Base-by-base conservation (phyloP, 1,139 yeast species). In the Geotrichum aggregatum region DNA sequence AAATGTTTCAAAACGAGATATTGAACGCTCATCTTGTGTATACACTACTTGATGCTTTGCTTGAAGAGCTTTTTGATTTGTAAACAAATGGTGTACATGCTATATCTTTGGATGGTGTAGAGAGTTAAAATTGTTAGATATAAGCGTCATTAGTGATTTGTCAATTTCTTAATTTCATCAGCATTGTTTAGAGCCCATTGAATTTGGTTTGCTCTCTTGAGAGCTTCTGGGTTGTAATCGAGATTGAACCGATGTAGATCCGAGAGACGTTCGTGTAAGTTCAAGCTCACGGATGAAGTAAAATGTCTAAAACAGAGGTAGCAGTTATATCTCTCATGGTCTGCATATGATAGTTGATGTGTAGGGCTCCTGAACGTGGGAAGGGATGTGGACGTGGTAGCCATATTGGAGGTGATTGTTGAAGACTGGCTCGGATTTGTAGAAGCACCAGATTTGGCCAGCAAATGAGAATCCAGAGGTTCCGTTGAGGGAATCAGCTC, bases 1-100 rank as follows among this genome's bases (percentile, higher is more conserved):
- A 76, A 14, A 76, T 84, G 80, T 61, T 87, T 8, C 98, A 91
- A 64, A 86, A 87, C 63, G 87, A 83, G 54, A 74, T 76, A 33
- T 69, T 89, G 55, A 85, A 86, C 63, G 76, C 80, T 38, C 87
- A 84, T 62, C 67, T 89, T 52, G 63, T 83, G 0, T 76, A 82
- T 56, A 77, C 79, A 51, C 54, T 87, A 2, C 63, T 87, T 24
- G 87, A 83, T 54, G 74, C 74, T 53, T 49, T 79, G 0, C 41
- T 80, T 2, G 71, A 66, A 21, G 75, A 69, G 33, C 45, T 79
- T 0, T 80, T 79, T 47, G 52, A 47, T 14, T 28, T 43, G 18
- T 42, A n/a, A n/a, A n/a, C n/a, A n/a, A 26, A 18, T n/a, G 16
- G n/a, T 4, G 3, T 16, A 5, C 24, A 13, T 26, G 19, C 34